A percentile compares a stretch with the other conserved stretches of the same genome.
phyloP scores from a whole-genome alignment of 2,329 filamentous ascomycete genomes.

The Penicillium fuscoglaucum region DNA sequence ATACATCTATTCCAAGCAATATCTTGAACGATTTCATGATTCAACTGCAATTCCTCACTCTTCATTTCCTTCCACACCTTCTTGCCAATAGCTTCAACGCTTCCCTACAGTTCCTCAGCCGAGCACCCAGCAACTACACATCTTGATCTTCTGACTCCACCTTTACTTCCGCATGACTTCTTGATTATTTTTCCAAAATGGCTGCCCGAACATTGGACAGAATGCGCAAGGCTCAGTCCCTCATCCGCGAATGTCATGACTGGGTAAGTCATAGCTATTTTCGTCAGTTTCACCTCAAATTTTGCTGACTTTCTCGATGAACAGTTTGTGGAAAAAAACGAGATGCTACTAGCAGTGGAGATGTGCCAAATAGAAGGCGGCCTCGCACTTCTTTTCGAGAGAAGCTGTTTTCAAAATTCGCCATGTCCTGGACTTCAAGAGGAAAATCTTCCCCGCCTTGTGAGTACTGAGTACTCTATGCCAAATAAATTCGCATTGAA shows the following conservation, averaged over 20 bases:
- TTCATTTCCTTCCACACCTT: not conserved
- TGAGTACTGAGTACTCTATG: not conserved
- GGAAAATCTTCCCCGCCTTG: not conserved
- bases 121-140: not conserved
- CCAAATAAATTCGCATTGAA: not conserved
- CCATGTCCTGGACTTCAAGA: not conserved
- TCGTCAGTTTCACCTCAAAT: not conserved
- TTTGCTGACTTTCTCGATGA: not conserved
- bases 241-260: not conserved
- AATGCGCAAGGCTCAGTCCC: constrained; percentile 1
- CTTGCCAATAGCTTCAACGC: too few species aligned
- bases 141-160: not conserved
- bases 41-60: not conserved
- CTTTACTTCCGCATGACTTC: not conserved
- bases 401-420: not conserved
- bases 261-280: not conserved
- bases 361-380: not conserved
- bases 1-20: not conserved
- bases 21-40: not conserved
- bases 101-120: not conserved
- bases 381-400: not conserved
- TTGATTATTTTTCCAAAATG: not conserved
- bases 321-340: not conserved
- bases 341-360: not conserved
- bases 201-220: not conserved